Evolutionary conservation across 2,329 filamentous ascomycete species (phyloP).

Genomic region (Diaporthe destruens): DNA sequence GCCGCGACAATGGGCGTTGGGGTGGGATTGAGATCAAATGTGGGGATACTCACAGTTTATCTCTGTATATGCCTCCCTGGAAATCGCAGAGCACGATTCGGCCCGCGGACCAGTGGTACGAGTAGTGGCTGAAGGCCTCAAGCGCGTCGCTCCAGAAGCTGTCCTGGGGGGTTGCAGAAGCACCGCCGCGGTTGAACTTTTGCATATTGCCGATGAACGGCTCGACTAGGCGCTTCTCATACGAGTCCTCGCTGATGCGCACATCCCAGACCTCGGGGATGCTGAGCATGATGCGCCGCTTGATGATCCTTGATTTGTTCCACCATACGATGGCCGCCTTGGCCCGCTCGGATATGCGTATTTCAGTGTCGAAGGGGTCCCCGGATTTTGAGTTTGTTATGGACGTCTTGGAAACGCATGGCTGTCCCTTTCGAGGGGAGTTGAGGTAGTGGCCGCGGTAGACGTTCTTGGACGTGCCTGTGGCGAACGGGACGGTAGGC

Average conservation of each 20-base stretch:
- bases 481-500: neutral
- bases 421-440: neutral
- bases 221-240: neutral
- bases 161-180: fast-evolving
- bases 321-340: neutral
- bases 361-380: fast-evolving
- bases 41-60: neutral
- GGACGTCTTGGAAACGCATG: neutral
- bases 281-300: neutral
- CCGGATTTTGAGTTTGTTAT: neutral
- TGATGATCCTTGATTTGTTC: neutral
- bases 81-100: neutral
- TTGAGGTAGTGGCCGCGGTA: neutral
- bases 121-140: neutral
- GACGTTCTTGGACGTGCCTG: neutral
- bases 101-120: neutral
- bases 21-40: no score
- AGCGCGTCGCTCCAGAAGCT: neutral
- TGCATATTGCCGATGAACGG: neutral
- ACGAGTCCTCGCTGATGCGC: no score
- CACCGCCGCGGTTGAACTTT: neutral
- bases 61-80: neutral
- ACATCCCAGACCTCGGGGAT: neutral
- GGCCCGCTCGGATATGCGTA: neutral
- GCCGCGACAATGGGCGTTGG: neutral